Base-by-base conservation (phyloP, 768 basidiomycete genomes). In the Russula ochroleuca region DNA sequence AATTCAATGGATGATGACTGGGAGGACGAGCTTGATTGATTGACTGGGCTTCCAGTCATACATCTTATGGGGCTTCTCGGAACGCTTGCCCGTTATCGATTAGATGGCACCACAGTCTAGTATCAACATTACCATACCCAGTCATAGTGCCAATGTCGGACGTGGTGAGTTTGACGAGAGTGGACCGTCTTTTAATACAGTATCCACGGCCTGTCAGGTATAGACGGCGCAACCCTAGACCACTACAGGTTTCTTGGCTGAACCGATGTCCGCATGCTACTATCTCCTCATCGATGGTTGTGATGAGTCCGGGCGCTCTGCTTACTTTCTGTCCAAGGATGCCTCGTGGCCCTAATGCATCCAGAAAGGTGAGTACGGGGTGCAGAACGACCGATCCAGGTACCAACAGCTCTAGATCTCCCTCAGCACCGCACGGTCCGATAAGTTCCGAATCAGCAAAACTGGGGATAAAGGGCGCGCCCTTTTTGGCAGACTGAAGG, bases 1-100 rank as follows among this genome's bases (percentile, higher is more conserved):
- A 69, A 71, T 28, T 75, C 69, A 55, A 71, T 73, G 15, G 74
- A 75, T 37, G 72, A 71, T 52, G 69, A 71, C 21, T 75, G 72
- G 15, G 75, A 75, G 13, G 69, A 47, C 63, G 54, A 54, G 43
- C 41, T 50, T 38, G 47, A 49, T 50, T 38, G 47, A 49, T 43
- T 62, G 47, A 51, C 28, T 14, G n/a, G 41, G 37, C 13, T 41
- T 17, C 53, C 10, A n/a, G 38, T 50, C 28, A 43, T 47, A 15
- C 23, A 41, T 60, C 13, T 23, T 15, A 28, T 28, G 37, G n/a
- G 17, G 41, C 10, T 54, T 49, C 28, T 40, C 37, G 58, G 45
- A 33, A 35, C 3, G 6, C 35, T 11, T 45, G 31, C 19, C 40
- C 54, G 51, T 61, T 65, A 65, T 65, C 59, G 64, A 56, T 61